These are phyloP conservation scores for Torulaspora quercuum DNA, from an alignment of 805 yeast species.

Conservation along the genomic window DNA sequence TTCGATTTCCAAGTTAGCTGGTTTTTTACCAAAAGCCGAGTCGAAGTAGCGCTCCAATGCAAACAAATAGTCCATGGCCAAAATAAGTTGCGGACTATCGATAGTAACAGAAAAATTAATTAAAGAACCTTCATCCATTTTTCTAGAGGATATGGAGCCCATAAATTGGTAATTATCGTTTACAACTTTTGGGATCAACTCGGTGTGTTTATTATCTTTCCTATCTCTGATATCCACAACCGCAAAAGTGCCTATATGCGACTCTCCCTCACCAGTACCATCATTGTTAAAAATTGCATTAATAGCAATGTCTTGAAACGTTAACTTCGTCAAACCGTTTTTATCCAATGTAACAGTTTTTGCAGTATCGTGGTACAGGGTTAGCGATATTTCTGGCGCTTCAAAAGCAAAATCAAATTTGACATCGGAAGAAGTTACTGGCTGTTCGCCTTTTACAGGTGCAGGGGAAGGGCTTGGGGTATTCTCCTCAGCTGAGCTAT, in stretches of 20 bases:
- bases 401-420: slow-evolving; percentile 46
- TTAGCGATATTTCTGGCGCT: slow-evolving; percentile 61
- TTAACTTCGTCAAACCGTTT: slow-evolving; percentile 50
- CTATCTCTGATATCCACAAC: slow-evolving; percentile 68
- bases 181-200: slow-evolving; percentile 69
- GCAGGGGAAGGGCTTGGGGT: slow-evolving; percentile 8
- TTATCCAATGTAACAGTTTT: slow-evolving; percentile 37
- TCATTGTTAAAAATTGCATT: slow-evolving; percentile 50
- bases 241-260: slow-evolving; percentile 67
- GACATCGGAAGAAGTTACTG: slow-evolving; percentile 5
- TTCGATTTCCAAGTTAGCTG: slow-evolving; percentile 2
- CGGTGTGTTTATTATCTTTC: slow-evolving; percentile 66
- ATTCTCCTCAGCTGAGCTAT: slow-evolving; percentile 21
- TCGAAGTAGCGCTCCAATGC: slow-evolving; percentile 65
- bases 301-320: slow-evolving; percentile 57
- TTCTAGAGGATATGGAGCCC: slow-evolving; percentile 49
- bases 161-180: slow-evolving; percentile 68
- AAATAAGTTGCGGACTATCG: slow-evolving; percentile 73
- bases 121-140: slow-evolving; percentile 39
- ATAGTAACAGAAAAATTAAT: slow-evolving; percentile 57
- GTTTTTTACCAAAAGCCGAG: slow-evolving; percentile 40
- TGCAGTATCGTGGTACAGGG: slow-evolving; percentile 53
- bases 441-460: slow-evolving; percentile 3
- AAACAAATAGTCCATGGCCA: slow-evolving; percentile 83
- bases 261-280: slow-evolving; percentile 54